Percentiles rank a stretch among this genome's conserved stretches.
Conservation (phyloP, 1,284 basidiomycete species). For the Puccinia hordei region DNA sequence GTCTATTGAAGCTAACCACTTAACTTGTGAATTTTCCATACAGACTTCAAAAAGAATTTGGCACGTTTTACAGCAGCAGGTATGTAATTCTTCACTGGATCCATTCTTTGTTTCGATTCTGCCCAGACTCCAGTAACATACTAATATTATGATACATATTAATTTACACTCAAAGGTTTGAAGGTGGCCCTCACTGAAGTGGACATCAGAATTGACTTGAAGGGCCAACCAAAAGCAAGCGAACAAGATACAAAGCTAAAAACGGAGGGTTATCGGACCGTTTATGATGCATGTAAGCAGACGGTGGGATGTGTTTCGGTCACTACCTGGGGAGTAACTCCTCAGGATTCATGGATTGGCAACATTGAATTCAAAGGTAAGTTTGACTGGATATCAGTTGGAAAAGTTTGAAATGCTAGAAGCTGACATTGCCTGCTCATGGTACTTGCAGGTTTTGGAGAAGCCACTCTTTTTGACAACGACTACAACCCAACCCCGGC, state of each 20-base stretch:
- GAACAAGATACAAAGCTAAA: neutral
- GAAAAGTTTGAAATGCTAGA: neutral
- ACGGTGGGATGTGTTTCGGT: slow-evolving; percentile 12
- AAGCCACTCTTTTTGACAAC: slow-evolving; percentile 2
- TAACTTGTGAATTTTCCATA: too few relatives aligned
- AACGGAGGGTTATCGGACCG: neutral
- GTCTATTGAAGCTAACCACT: neutral
- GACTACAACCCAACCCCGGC: neutral
- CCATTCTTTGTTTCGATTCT: neutral
- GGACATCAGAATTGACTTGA: slow-evolving; percentile 30
- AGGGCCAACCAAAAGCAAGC: neutral
- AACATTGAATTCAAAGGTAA: neutral
- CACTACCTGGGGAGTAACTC: slow-evolving; percentile 25
- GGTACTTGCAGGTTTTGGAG: neutral
- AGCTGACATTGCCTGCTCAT: neutral
- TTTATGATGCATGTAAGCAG: neutral
- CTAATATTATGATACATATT: neutral
- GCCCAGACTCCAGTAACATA: neutral
- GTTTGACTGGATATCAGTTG: neutral
- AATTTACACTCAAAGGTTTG: slow-evolving; percentile 8
- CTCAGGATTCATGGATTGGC: slow-evolving; percentile 15
- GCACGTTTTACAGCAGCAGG: slow-evolving; percentile 14
- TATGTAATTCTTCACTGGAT: neutral
- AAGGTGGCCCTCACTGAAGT: slow-evolving; percentile 36
- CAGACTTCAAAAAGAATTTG: slow-evolving; percentile 20